Percentiles rank a stretch among this genome's conserved stretches.
phyloP scores from a whole-genome alignment of 1,284 basidiomycete genomes.

The Leccinum cinnamomeum region DNA sequence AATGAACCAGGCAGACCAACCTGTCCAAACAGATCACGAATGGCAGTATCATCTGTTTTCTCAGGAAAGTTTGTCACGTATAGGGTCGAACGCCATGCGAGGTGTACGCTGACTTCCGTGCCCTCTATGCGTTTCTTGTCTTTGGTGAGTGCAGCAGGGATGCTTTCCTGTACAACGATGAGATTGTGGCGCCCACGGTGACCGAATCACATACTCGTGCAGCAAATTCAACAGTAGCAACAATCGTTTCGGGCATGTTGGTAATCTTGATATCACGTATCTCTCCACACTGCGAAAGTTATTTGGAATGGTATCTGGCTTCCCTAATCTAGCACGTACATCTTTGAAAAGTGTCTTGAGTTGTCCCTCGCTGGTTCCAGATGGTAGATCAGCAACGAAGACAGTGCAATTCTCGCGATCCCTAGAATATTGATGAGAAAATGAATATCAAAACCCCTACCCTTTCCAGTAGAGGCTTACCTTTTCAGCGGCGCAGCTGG shows the following conservation, averaged over 20 bases:
- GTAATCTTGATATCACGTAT: slow-evolving; percentile 81
- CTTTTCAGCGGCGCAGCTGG: slow-evolving; percentile 57
- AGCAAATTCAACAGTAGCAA: slow-evolving; percentile 82
- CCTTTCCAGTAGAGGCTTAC: slow-evolving; percentile 37
- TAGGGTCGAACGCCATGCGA: slow-evolving; percentile 93
- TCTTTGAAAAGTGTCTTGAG: slow-evolving; percentile 82
- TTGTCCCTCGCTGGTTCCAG: slow-evolving; percentile 60
- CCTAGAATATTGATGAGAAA: slow-evolving; percentile 40
- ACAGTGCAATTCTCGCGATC: slow-evolving; percentile 96
- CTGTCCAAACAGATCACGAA: slow-evolving; percentile 78
- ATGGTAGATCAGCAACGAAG: slow-evolving; percentile 76
- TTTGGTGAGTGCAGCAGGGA: slow-evolving; percentile 87
- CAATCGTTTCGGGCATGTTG: slow-evolving; percentile 51
- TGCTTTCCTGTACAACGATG: slow-evolving; percentile 54
- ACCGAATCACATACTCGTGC: slow-evolving; percentile 52
- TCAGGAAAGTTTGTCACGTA: slow-evolving; percentile 98
- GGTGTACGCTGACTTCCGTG: slow-evolving; percentile 76
- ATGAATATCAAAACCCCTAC: neutral
- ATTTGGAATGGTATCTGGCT: slow-evolving; percentile 8
- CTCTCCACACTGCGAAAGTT: slow-evolving; percentile 68
- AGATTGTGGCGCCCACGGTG: neutral
- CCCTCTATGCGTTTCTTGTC: slow-evolving; percentile 85
- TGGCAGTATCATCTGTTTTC: slow-evolving; percentile 73
- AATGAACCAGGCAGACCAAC: slow-evolving; percentile 40
- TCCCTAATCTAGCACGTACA: slow-evolving; percentile 46